Percentiles rank a stretch among this genome's conserved stretches.
These are phyloP conservation scores for Rhodocollybia butyracea DNA, from an alignment of 768 basidiomycete species.

Conservation along the genomic window DNA sequence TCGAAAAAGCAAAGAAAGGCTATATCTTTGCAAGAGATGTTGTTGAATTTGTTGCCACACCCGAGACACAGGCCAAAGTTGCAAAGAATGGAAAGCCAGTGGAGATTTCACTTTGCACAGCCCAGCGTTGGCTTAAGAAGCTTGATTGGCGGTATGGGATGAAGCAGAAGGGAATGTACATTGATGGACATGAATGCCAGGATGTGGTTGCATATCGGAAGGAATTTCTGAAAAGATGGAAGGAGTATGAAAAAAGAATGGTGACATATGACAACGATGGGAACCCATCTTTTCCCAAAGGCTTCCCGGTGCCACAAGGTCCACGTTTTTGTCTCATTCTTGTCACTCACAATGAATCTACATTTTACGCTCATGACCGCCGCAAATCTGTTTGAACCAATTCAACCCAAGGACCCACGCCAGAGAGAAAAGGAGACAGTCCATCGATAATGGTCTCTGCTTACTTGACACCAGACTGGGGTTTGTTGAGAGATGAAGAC, in stretches of 20 bases:
- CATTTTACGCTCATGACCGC: slow-evolving; percentile 27
- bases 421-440: slow-evolving; percentile 26
- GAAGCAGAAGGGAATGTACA: slow-evolving; percentile 30
- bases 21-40: slow-evolving; percentile 27
- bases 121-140: slow-evolving; percentile 28
- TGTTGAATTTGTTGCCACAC: slow-evolving; percentile 24
- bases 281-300: slow-evolving; percentile 10
- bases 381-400: slow-evolving; percentile 18
- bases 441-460: slow-evolving; percentile 28
- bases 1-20: slow-evolving; percentile 18
- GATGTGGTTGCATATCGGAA: slow-evolving; percentile 34
- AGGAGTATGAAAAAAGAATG: slow-evolving; percentile 22
- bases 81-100: not conserved
- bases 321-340: slow-evolving; percentile 13
- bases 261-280: slow-evolving; percentile 24
- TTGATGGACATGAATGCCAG: slow-evolving; percentile 34
- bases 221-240: slow-evolving; percentile 20
- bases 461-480: slow-evolving; percentile 25
- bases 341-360: slow-evolving; percentile 24
- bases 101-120: slow-evolving; percentile 22
- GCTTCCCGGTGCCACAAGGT: slow-evolving; percentile 18
- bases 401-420: slow-evolving; percentile 12
- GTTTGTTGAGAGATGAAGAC: slow-evolving; percentile 10
- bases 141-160: slow-evolving; percentile 26
- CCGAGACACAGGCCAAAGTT: slow-evolving; percentile 20